Evolutionary conservation across 2,329 filamentous ascomycete genomes (phyloP).

Genomic region (Beauveria australis): DNA sequence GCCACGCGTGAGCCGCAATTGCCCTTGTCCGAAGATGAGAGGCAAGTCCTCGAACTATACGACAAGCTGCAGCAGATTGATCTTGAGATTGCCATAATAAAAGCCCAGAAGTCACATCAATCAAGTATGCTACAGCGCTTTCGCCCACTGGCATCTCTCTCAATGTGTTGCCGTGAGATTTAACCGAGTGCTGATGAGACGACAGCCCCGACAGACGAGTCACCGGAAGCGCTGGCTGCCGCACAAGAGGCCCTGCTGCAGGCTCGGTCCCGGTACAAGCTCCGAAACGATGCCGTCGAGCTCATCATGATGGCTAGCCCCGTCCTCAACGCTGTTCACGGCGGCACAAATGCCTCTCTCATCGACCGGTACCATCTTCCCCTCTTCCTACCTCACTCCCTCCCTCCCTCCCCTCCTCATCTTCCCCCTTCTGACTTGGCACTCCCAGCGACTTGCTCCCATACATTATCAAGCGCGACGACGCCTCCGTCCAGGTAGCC

Average conservation of each 20-base stretch:
- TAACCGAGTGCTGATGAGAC: neutral
- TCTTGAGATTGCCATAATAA: constrained; percentile 62
- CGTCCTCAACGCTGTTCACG: constrained; percentile 68
- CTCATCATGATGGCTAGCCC: constrained; percentile 65
- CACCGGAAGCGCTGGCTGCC: constrained; percentile 43
- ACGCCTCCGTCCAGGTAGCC: constrained; percentile 54
- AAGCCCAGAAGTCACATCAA: constrained; percentile 33
- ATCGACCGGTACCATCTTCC: constrained; percentile 53
- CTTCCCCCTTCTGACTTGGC: neutral
- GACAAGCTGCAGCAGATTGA: constrained; percentile 63
- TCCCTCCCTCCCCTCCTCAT: too few species aligned
- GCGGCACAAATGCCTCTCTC: constrained; percentile 52
- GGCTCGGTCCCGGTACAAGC: constrained; percentile 59
- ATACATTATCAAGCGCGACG: constrained; percentile 58
- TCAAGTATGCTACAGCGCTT: constrained; percentile 23
- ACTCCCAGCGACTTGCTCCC: constrained; percentile 55
- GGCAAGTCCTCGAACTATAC: constrained; percentile 59
- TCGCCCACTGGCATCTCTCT: neutral
- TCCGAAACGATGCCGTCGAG: constrained; percentile 61
- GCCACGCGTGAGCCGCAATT: constrained; percentile 32
- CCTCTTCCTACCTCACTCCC: neutral
- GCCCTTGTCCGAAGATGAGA: constrained; percentile 58
- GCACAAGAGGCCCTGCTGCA: constrained; percentile 61
- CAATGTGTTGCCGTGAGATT: neutral
- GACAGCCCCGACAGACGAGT: constrained; percentile 24